These are phyloP conservation scores for Silybum marianum DNA, from an alignment of 129 eudicot genomes.

Conservation along the genomic window DNA sequence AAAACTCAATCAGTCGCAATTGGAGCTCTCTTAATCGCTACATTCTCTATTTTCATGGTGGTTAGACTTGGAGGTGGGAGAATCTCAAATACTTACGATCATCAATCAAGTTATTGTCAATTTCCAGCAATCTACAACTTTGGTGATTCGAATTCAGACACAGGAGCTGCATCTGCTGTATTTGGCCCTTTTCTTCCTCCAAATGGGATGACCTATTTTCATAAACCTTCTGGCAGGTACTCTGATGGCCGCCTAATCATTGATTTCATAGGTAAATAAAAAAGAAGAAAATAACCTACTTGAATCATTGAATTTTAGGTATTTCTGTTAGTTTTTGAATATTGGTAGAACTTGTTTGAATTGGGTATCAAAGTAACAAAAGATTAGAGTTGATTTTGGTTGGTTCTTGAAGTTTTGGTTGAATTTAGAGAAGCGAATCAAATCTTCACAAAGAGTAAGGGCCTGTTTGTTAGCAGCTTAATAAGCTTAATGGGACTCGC, in stretches of 20 bases:
- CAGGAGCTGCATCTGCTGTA: conserved; percentile 51
- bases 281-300: background rate
- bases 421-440: conserved; percentile 14
- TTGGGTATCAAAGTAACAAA: background rate
- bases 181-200: conserved; percentile 38
- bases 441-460: background rate
- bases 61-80: background rate
- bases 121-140: conserved; percentile 61
- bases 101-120: conserved; percentile 35
- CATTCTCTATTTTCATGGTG: conserved; percentile 31
- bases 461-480: no score
- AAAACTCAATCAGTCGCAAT: conserved; percentile 13
- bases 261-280: conserved; percentile 49
- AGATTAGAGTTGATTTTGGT: background rate
- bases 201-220: conserved; percentile 50
- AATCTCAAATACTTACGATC: conserved; percentile 2
- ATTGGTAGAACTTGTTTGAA: background rate
- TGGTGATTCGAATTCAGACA: conserved; percentile 67
- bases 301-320: background rate
- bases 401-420: conserved; percentile 7
- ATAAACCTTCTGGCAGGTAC: conserved; percentile 53
- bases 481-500: no score
- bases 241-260: conserved; percentile 62
- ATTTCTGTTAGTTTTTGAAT: background rate
- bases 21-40: conserved; percentile 19